A percentile compares a stretch with the other conserved stretches of the same genome.
These are phyloP conservation scores for Pseudocercospora vitis DNA, from an alignment of 2,329 filamentous ascomycete species.

Conservation along the genomic window DNA sequence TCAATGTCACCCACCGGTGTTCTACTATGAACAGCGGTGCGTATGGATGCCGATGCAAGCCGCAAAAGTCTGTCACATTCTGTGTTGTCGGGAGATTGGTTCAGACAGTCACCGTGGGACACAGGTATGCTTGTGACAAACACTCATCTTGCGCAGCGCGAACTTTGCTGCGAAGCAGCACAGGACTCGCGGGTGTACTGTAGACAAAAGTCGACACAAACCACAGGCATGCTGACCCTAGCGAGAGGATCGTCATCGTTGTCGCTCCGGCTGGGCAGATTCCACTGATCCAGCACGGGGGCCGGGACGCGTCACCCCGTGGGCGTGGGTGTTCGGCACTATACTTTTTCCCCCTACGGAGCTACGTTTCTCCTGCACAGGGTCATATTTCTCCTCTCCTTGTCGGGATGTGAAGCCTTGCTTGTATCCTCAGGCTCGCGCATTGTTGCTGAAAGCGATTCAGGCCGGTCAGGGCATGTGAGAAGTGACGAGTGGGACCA, in stretches of 20 bases:
- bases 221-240: no score
- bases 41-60: constrained; percentile 1
- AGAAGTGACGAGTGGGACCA: no score
- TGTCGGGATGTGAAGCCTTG: background rate
- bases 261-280: no score
- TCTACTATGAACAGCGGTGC: background rate
- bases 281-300: no score
- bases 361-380: background rate
- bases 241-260: background rate
- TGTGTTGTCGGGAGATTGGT: background rate
- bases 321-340: no score
- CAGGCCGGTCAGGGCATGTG: no score
- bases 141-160: background rate
- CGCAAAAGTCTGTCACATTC: background rate
- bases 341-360: background rate
- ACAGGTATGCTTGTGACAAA: background rate
- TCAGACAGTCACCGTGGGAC: no score
- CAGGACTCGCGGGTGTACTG: background rate
- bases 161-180: background rate
- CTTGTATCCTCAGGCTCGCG: background rate
- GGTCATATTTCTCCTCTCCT: background rate
- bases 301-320: no score
- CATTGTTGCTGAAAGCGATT: background rate
- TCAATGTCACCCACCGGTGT: background rate
- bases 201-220: no score